A percentile compares a stretch with the other conserved stretches of the same genome.
Evolutionary conservation across 441 rosid genomes (phyloP).

Genomic region (Euphorbia celastroides): DNA sequence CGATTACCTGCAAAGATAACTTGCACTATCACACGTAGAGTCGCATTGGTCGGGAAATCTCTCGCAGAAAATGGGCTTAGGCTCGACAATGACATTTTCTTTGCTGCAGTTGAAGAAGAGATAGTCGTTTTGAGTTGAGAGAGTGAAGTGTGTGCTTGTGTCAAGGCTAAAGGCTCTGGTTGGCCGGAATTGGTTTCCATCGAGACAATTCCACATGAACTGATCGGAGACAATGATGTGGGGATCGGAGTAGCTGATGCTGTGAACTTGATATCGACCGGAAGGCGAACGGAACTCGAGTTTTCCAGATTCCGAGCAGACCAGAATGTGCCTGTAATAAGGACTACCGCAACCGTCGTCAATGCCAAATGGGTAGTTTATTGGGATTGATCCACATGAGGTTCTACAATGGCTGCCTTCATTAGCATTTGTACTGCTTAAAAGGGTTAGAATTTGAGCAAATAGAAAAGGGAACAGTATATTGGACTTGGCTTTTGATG

Average conservation of each 20-base stretch:
- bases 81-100: constrained; percentile 63
- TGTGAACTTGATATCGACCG: constrained; percentile 57
- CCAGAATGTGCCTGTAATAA: constrained; percentile 69
- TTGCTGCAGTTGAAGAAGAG: constrained; percentile 82
- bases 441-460: background rate
- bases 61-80: constrained; percentile 78
- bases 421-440: constrained; percentile 22
- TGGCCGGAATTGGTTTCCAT: constrained; percentile 57
- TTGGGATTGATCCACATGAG: constrained; percentile 65
- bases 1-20: constrained; percentile 73
- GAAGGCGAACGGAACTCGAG: constrained; percentile 85
- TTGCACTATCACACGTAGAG: constrained; percentile 80
- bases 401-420: constrained; percentile 57
- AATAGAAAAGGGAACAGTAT: background rate
- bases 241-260: constrained; percentile 76
- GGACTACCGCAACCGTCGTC: constrained; percentile 93
- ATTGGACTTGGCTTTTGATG: background rate
- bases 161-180: constrained; percentile 87
- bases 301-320: constrained; percentile 47
- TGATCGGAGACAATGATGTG: constrained; percentile 69
- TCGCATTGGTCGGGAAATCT: constrained; percentile 86
- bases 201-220: constrained; percentile 82
- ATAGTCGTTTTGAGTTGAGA: constrained; percentile 79
- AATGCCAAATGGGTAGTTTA: constrained; percentile 68
- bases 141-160: constrained; percentile 69